Evolutionary conservation across 495 filamentous ascomycete species (phyloP).

Genomic region (Aspergillus ostianus): DNA sequence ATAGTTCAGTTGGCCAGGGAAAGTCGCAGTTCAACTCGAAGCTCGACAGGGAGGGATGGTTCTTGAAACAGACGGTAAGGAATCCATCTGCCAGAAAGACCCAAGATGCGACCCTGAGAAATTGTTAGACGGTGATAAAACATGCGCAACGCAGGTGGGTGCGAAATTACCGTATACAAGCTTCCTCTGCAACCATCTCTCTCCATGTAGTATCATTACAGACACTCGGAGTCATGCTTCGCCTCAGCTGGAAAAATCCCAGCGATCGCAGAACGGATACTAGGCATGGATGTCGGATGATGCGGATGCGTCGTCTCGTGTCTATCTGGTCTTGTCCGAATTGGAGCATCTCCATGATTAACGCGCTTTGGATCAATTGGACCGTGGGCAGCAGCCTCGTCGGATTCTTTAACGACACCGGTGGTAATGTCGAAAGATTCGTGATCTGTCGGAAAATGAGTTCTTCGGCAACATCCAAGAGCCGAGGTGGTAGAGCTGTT

Average conservation of each 20-base stretch:
- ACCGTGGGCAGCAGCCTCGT: constrained; percentile 19
- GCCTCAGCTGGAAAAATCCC: constrained; percentile 31
- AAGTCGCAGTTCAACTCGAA: constrained; percentile 41
- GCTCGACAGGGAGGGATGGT: constrained; percentile 32
- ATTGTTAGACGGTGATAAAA: neutral
- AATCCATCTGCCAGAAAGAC: constrained; percentile 40
- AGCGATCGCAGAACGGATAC: constrained; percentile 36
- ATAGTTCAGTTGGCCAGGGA: constrained; percentile 36
- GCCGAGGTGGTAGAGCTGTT: constrained; percentile 21
- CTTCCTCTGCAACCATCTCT: constrained; percentile 32
- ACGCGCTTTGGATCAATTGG: constrained; percentile 34
- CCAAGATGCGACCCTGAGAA: constrained; percentile 34
- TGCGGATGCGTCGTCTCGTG: constrained; percentile 37
- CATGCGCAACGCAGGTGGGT: neutral
- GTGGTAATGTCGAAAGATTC: constrained; percentile 18
- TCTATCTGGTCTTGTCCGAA: constrained; percentile 34
- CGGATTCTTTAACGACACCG: constrained; percentile 10
- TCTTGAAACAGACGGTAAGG: constrained; percentile 41
- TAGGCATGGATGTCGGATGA: constrained; percentile 38
- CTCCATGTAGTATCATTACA: constrained; percentile 30
- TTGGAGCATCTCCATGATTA: constrained; percentile 43
- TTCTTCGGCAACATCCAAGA: constrained; percentile 41
- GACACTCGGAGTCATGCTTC: constrained; percentile 14
- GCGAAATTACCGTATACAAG: constrained; percentile 30
- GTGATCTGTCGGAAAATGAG: constrained; percentile 34